Conservation (phyloP, 495 filamentous ascomycete species). For the Zalerion maritima region DNA sequence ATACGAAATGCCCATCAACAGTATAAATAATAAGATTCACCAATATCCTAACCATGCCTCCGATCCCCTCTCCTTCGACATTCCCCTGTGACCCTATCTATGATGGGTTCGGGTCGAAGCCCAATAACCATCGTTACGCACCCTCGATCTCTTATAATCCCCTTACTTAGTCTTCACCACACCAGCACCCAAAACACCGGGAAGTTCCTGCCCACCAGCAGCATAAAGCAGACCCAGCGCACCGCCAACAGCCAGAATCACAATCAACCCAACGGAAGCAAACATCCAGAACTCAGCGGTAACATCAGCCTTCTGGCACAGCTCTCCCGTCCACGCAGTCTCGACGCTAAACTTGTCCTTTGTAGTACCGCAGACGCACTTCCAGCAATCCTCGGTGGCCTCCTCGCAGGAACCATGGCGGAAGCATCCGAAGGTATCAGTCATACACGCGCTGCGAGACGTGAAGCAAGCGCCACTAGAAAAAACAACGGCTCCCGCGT, state of each 20-base stretch:
- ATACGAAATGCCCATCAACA: too few relatives aligned
- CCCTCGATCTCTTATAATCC: slow-evolving; percentile 5
- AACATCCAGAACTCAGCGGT: slow-evolving; percentile 79
- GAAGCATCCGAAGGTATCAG: slow-evolving; percentile 54
- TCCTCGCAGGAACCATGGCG: slow-evolving; percentile 53
- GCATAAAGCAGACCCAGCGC: slow-evolving; percentile 61
- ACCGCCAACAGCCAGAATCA: slow-evolving; percentile 44
- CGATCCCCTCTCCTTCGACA: too few relatives aligned
- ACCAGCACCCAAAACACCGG: slow-evolving; percentile 76
- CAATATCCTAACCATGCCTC: too few relatives aligned
- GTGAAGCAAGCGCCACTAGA: slow-evolving; percentile 46
- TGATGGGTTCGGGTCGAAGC: too few relatives aligned
- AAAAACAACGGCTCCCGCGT: slow-evolving; percentile 9
- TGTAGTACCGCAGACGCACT: slow-evolving; percentile 51
- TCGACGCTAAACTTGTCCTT: slow-evolving; percentile 21
- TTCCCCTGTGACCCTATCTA: too few relatives aligned
- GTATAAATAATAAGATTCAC: too few relatives aligned
- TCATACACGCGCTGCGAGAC: slow-evolving; percentile 43
- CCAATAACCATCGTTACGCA: slow-evolving; percentile 5
- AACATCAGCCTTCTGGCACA: slow-evolving; percentile 86
- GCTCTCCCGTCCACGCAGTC: slow-evolving; percentile 60
- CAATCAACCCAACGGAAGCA: slow-evolving; percentile 47
- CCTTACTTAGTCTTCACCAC: slow-evolving; percentile 46
- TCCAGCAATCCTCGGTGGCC: slow-evolving; percentile 45
- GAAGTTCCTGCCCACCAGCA: slow-evolving; percentile 66